Percentiles rank a stretch among this genome's conserved stretches.
phyloP scores from a whole-genome alignment of 2,329 filamentous ascomycete species.

The Bipolaris bicolor region DNA sequence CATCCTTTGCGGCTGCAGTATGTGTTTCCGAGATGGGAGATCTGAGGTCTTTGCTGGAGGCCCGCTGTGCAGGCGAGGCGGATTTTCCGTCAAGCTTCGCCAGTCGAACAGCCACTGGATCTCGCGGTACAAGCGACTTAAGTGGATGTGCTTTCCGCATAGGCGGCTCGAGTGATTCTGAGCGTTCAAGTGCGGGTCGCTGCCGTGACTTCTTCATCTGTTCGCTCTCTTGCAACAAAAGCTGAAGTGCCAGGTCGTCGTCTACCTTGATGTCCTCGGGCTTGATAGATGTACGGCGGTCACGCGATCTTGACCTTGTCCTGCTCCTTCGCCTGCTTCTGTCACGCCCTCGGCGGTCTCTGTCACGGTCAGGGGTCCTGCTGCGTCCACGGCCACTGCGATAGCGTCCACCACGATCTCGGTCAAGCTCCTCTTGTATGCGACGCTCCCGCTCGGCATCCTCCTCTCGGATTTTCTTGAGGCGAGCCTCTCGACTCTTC shows the following conservation, averaged over 20 bases:
- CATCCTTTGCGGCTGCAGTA: conserved; percentile 18
- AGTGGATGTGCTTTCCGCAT: conserved; percentile 46
- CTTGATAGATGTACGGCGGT: conserved; percentile 31
- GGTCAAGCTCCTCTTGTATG: conserved; percentile 59
- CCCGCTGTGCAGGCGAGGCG: conserved; percentile 31
- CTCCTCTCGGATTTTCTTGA: conserved; percentile 48
- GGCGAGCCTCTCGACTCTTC: conserved; percentile 51
- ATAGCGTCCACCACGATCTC: conserved; percentile 52
- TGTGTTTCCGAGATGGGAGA: conserved; percentile 23
- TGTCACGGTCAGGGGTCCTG: conserved; percentile 32
- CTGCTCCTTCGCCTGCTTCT: conserved; percentile 32
- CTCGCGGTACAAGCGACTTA: conserved; percentile 45
- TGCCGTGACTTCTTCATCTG: conserved; percentile 47
- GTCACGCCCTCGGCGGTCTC: conserved; percentile 33
- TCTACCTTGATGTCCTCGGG: conserved; percentile 48
- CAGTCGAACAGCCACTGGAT: conserved; percentile 39
- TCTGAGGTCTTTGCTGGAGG: conserved; percentile 31
- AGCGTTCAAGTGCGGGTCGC: conserved; percentile 45
- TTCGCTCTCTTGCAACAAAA: conserved; percentile 47
- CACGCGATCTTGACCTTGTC: conserved; percentile 32
- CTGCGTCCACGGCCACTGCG: conserved; percentile 38
- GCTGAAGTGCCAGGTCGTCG: conserved; percentile 45
- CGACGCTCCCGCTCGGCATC: conserved; percentile 44
- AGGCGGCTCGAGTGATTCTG: conserved; percentile 49
- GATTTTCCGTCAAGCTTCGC: conserved; percentile 39